Conservation (phyloP, 2,329 filamentous ascomycete species). For the Phyllosticta citribraziliensis region DNA sequence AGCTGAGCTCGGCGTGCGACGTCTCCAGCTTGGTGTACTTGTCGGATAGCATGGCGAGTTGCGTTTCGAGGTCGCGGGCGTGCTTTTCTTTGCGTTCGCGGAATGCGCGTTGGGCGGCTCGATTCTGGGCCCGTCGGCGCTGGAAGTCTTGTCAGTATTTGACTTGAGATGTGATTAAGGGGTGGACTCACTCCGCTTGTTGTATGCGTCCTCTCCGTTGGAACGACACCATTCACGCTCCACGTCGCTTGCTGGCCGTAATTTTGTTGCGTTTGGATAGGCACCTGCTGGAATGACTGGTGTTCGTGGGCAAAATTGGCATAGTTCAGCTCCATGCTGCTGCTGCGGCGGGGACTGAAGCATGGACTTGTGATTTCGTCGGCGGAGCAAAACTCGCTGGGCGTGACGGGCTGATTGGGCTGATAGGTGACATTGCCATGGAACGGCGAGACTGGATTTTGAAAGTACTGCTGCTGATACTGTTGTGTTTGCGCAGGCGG, state of each 20-base stretch:
- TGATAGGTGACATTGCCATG: constrained; percentile 26
- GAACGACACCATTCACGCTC: background rate
- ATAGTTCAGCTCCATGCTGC: background rate
- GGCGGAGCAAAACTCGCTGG: constrained; percentile 30
- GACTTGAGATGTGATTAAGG: background rate
- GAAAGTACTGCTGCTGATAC: constrained; percentile 6
- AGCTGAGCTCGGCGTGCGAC: constrained; percentile 38
- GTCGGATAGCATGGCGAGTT: constrained; percentile 44
- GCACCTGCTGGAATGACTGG: background rate
- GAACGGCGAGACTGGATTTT: constrained; percentile 13
- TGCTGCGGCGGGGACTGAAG: background rate
- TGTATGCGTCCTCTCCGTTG: constrained; percentile 25
- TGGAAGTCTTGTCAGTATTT: constrained; percentile 16
- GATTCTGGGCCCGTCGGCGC: constrained; percentile 51
- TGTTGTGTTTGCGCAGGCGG: background rate
- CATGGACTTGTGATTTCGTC: constrained; percentile 17
- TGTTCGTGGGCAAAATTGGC: background rate
- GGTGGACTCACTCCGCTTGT: constrained; percentile 27
- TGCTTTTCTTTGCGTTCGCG: constrained; percentile 55
- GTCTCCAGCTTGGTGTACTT: constrained; percentile 47
- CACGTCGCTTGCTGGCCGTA: background rate
- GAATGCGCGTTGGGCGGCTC: constrained; percentile 52
- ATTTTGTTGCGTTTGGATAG: background rate
- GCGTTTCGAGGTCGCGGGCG: constrained; percentile 52
- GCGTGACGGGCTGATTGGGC: constrained; percentile 25